These are phyloP conservation scores for Lasiodiplodia citricola DNA, from an alignment of 2,329 filamentous ascomycete genomes.

Conservation along the genomic window DNA sequence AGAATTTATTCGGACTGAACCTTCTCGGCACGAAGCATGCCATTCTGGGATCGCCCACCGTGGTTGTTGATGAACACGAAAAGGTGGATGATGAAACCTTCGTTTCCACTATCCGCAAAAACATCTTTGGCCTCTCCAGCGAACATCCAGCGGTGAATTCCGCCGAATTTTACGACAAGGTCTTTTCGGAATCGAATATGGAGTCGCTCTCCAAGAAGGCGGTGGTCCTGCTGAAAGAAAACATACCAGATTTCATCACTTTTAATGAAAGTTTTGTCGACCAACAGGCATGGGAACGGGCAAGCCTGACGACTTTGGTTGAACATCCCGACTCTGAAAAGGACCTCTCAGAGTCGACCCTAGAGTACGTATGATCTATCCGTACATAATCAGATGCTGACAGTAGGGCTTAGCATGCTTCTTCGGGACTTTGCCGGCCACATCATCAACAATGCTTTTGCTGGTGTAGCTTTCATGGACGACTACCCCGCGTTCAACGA, in stretches of 20 bases:
- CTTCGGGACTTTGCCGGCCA: slow-evolving; percentile 63
- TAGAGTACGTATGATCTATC: slow-evolving; percentile 42
- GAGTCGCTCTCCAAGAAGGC: slow-evolving; percentile 47
- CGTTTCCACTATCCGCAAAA: slow-evolving; percentile 13
- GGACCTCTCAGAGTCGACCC: slow-evolving; percentile 56
- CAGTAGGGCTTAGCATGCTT: slow-evolving; percentile 43
- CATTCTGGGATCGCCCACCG: background rate
- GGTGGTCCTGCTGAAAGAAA: slow-evolving; percentile 48
- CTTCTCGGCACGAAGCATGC: slow-evolving; percentile 29
- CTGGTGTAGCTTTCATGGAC: slow-evolving; percentile 58
- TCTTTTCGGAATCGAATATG: slow-evolving; percentile 56
- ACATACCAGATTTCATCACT: slow-evolving; percentile 62
- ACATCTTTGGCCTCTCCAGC: slow-evolving; percentile 9
- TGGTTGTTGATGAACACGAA: background rate
- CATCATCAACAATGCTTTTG: slow-evolving; percentile 55
- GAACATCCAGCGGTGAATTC: background rate
- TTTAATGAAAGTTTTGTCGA: slow-evolving; percentile 66
- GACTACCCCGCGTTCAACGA: slow-evolving; percentile 59
- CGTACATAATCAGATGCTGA: slow-evolving; percentile 40
- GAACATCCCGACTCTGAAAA: slow-evolving; percentile 48
- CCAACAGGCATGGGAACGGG: slow-evolving; percentile 66
- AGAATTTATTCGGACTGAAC: slow-evolving; percentile 18
- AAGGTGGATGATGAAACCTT: slow-evolving; percentile 10
- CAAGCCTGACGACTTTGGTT: slow-evolving; percentile 49
- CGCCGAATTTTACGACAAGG: slow-evolving; percentile 41